These are phyloP conservation scores for Lepidium campestre DNA, from an alignment of 441 rosid species.

Conservation along the genomic window DNA sequence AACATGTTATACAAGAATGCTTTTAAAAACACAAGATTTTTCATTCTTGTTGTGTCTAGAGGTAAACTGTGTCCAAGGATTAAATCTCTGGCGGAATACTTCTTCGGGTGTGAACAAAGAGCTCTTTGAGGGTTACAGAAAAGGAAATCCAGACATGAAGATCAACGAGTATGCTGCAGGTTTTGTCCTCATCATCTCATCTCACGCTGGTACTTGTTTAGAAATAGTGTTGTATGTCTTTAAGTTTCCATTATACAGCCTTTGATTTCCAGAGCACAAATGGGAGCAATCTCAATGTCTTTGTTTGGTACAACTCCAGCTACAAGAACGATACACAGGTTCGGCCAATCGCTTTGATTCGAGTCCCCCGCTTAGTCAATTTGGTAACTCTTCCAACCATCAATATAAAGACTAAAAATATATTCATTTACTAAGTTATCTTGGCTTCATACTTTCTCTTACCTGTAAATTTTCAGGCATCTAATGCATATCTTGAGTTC, in stretches of 20 bases:
- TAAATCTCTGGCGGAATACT: conserved; percentile 65
- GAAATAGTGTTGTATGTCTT: not conserved
- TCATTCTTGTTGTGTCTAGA: conserved; percentile 31
- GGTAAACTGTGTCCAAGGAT: conserved; percentile 52
- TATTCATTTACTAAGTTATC: not conserved
- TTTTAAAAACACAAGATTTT: not conserved
- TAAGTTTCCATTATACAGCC: conserved; percentile 36
- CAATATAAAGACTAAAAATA: not conserved
- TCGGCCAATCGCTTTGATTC: conserved; percentile 38
- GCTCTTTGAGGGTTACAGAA: conserved; percentile 58
- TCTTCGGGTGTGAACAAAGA: conserved; percentile 56
- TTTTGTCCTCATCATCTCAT: conserved; percentile 27
- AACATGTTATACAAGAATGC: not conserved
- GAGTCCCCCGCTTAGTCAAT: conserved; percentile 76
- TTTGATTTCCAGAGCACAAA: conserved; percentile 86
- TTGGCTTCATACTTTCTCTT: not conserved
- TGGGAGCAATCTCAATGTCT: conserved; percentile 49
- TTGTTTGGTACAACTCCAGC: conserved; percentile 81
- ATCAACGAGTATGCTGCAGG: conserved; percentile 80
- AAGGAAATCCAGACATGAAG: conserved; percentile 62
- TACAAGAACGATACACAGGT: conserved; percentile 41
- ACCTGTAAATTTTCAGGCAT: conserved; percentile 41
- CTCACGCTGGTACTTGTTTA: not conserved
- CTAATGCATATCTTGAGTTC: conserved; percentile 74
- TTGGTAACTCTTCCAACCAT: conserved; percentile 43